A percentile compares a stretch with the other conserved stretches of the same genome.
Evolutionary conservation across 495 filamentous ascomycete species (phyloP).

Genomic region (Penicillium psychrofluorescens): DNA sequence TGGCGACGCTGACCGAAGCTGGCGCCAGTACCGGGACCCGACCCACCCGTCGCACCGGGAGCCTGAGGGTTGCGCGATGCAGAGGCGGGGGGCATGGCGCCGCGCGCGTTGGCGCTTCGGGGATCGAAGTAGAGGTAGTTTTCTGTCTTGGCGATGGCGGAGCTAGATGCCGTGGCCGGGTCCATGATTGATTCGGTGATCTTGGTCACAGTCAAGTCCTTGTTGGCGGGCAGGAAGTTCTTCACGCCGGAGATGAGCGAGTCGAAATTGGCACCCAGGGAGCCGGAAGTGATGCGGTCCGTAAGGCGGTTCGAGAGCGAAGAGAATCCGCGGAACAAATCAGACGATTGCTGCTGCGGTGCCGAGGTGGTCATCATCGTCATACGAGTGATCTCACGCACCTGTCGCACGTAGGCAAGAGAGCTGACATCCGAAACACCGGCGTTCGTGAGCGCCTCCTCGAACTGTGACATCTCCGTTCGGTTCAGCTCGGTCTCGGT

Average conservation of each 20-base stretch:
- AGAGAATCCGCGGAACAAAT: conserved; percentile 82
- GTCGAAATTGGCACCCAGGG: conserved; percentile 86
- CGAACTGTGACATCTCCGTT: conserved; percentile 77
- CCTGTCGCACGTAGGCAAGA: conserved; percentile 81
- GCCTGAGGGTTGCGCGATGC: conserved; percentile 45
- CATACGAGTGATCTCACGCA: conserved; percentile 94
- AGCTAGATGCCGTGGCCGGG: conserved; percentile 77
- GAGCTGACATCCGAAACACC: conserved; percentile 65
- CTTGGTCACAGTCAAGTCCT: conserved; percentile 93
- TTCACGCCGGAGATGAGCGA: conserved; percentile 96
- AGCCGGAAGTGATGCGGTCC: conserved; percentile 86
- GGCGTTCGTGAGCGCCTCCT: conserved; percentile 70
- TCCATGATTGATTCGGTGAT: conserved; percentile 99
- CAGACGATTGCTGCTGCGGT: conserved; percentile 56
- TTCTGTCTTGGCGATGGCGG: conserved; percentile 93
- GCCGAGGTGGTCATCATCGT: conserved; percentile 94
- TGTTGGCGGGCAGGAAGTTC: conserved; percentile 92
- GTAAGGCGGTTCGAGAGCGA: conserved; percentile 85
- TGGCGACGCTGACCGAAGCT: conserved; percentile 92
- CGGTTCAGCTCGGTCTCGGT: conserved; percentile 83
- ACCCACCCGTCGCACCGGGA: conserved; percentile 36
- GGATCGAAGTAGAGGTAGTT: conserved; percentile 99
- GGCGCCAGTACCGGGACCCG: conserved; percentile 61
- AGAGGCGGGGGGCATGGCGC: conserved; percentile 74
- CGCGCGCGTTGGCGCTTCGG: conserved; percentile 82